phyloP scores from a whole-genome alignment of 1,284 basidiomycete genomes.

The Coniferiporia weirii region DNA sequence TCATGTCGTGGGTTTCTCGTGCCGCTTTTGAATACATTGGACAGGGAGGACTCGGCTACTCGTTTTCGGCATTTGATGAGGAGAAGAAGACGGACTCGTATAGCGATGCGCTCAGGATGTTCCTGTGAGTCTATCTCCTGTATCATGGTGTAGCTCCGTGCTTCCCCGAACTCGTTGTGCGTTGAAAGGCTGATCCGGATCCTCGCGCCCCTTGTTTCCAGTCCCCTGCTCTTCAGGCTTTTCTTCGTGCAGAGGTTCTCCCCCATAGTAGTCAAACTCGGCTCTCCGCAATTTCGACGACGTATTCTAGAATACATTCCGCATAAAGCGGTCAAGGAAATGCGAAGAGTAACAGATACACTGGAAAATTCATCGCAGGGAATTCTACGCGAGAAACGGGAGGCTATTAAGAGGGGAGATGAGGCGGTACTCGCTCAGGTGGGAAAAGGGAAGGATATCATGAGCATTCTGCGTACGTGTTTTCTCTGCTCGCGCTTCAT shows the following conservation, averaged over 20 bases:
- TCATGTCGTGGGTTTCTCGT: slow-evolving; percentile 35
- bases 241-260: slow-evolving; percentile 21
- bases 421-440: slow-evolving; percentile 19
- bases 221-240: slow-evolving; percentile 10
- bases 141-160: not conserved
- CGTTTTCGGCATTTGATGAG: slow-evolving; percentile 32
- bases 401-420: slow-evolving; percentile 18
- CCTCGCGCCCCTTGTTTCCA: slow-evolving; percentile 10
- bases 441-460: slow-evolving; percentile 25
- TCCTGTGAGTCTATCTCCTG: slow-evolving; percentile 19
- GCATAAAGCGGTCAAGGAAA: slow-evolving; percentile 26
- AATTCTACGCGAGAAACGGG: slow-evolving; percentile 18
- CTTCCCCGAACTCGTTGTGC: slow-evolving; percentile 21
- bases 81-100: slow-evolving; percentile 26
- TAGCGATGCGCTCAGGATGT: slow-evolving; percentile 26
- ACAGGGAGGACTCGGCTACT: slow-evolving; percentile 34
- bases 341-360: slow-evolving; percentile 29
- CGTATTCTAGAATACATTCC: slow-evolving; percentile 29
- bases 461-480: slow-evolving; percentile 23
- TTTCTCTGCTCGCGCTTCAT: not conserved
- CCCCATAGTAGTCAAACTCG: slow-evolving; percentile 31
- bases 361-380: slow-evolving; percentile 16
- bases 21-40: slow-evolving; percentile 32
- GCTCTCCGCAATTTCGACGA: slow-evolving; percentile 32
- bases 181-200: not conserved